Base-by-base conservation (phyloP, 2,329 filamentous ascomycete genomes). In the Dactylellina haptotyla region DNA sequence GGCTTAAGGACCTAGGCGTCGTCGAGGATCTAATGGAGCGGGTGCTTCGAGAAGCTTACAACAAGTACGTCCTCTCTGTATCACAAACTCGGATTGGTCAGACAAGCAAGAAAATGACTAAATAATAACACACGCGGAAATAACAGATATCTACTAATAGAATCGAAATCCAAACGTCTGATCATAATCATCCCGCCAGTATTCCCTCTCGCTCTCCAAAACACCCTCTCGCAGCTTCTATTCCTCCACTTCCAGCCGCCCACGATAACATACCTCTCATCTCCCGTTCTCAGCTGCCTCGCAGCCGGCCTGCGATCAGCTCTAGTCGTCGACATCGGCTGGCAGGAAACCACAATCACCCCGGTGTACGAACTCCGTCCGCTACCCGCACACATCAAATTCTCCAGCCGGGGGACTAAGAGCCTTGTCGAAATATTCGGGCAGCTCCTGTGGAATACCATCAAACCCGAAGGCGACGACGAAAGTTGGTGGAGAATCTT, bases 11-110 rank as follows among this genome's bases (percentile, higher is more conserved):
- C 78, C 79, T 97, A 70, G 92, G 89, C 0, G 82, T 98, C 50
- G 87, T 97, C 0, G 88, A 90, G 75, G 94, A 98, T 80, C 94
- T 91, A 81, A 85, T 99, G 59, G 95, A 97, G 80, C 86, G 93
- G 58, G 87, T 89, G 4, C 81, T 98, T 77, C 86, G 93, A 59
- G 91, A 94, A 77, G 89, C 90, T 9, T 93, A 95, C 79, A 90
- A 89, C 75, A 93, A 90, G 85, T 93, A 86, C 79, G 18, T 20
- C n/a, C n/a, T n/a, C n/a, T n/a, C n/a, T n/a, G n/a, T 16, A 6
- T 3, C 14, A 20, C 4, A 28, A 18, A 3, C 25, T 46, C 23
- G 8, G 6, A 85, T 88, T 59, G 80, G 87, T 75, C 78, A 64
- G 26, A 82, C 82, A 45, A 81, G 83, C 76, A 9, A 14, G 18